Evolutionary conservation across 2,329 filamentous ascomycete genomes (phyloP).

Genomic region (Alternaria arborescens): DNA sequence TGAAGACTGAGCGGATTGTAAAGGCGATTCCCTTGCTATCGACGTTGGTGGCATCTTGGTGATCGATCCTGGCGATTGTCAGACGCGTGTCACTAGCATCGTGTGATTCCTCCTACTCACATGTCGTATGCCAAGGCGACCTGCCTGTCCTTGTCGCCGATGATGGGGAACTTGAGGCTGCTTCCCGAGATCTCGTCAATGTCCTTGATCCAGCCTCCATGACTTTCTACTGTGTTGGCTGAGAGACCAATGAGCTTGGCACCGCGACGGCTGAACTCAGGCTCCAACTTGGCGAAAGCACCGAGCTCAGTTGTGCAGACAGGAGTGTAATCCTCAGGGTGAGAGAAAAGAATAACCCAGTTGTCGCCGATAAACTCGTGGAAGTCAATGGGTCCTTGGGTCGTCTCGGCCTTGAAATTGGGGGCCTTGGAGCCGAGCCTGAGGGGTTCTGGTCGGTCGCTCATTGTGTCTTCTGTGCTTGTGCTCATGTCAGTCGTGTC

Average conservation of each 20-base stretch:
- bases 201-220: constrained; percentile 63
- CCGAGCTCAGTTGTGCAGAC: constrained; percentile 71
- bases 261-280: constrained; percentile 68
- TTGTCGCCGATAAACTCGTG: constrained; percentile 75
- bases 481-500: constrained; percentile 22
- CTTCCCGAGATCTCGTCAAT: constrained; percentile 61
- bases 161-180: constrained; percentile 61
- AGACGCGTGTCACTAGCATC: constrained; percentile 19
- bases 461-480: constrained; percentile 33
- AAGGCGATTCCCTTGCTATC: constrained; percentile 66
- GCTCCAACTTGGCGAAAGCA: constrained; percentile 70
- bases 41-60: constrained; percentile 67
- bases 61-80: constrained; percentile 54
- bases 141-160: constrained; percentile 62
- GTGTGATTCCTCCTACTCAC: constrained; percentile 40
- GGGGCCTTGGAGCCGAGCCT: constrained; percentile 72
- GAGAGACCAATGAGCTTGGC: constrained; percentile 69
- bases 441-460: constrained; percentile 55
- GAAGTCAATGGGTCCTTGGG: constrained; percentile 72
- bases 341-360: constrained; percentile 76
- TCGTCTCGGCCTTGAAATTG: constrained; percentile 75
- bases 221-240: constrained; percentile 61
- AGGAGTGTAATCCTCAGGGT: constrained; percentile 69
- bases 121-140: constrained; percentile 63
- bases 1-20: constrained; percentile 71